Conservation (phyloP, 2,329 filamentous ascomycete species). For the Trichoderma cornu-damae region DNA sequence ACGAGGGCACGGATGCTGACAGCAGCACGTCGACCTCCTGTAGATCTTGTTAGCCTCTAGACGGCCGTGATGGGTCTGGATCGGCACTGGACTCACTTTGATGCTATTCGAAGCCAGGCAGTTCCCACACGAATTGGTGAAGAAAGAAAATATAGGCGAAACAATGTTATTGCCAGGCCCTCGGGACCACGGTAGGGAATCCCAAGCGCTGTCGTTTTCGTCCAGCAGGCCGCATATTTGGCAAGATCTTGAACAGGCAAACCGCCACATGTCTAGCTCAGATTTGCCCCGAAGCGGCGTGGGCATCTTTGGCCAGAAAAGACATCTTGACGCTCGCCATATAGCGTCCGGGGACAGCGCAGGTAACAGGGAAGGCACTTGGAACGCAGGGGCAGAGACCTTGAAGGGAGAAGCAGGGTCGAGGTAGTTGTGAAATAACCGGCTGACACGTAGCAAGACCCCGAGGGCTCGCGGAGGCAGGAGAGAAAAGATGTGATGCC, state of each 20-base stretch:
- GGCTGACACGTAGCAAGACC: slow-evolving; percentile 62
- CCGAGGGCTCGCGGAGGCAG: slow-evolving; percentile 60
- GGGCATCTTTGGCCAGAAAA: slow-evolving; percentile 62
- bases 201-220: slow-evolving; percentile 22
- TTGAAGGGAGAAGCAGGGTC: slow-evolving; percentile 40
- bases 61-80: not conserved
- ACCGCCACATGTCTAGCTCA: slow-evolving; percentile 72
- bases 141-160: slow-evolving; percentile 66
- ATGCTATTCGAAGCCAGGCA: slow-evolving; percentile 58
- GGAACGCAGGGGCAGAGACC: slow-evolving; percentile 22
- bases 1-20: slow-evolving; percentile 53
- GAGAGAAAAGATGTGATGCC: slow-evolving; percentile 66
- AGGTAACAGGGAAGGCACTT: slow-evolving; percentile 26
- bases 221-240: slow-evolving; percentile 58
- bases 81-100: slow-evolving; percentile 51
- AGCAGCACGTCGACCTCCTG: slow-evolving; percentile 68
- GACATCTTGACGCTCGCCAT: slow-evolving; percentile 65
- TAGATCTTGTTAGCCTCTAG: slow-evolving; percentile 21
- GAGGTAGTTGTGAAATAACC: slow-evolving; percentile 58
- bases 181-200: slow-evolving; percentile 47
- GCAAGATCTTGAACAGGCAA: slow-evolving; percentile 59
- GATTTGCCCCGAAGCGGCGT: slow-evolving; percentile 58
- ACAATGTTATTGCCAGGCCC: slow-evolving; percentile 60
- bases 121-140: slow-evolving; percentile 57
- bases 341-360: slow-evolving; percentile 56